Evolutionary conservation across 352 stramenopile species (phyloP), one percentile per base, ranked within the genome.

Genomic region (Discostella stelligera): DNA sequence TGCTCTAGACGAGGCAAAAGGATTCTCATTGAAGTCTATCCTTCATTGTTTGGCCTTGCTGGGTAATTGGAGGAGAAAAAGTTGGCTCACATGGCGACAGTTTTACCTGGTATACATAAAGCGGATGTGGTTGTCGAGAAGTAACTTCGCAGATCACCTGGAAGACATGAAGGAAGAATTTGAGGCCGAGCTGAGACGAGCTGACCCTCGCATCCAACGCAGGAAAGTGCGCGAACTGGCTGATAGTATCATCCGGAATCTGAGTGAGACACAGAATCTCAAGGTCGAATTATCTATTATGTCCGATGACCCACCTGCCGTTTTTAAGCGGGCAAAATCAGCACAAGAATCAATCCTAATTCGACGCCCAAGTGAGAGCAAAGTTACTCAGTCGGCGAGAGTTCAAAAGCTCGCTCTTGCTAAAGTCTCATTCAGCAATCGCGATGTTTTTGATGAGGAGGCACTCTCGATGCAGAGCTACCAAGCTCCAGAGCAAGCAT

Each of bases 381-480:
- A 49, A 79, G 13, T 65, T 77, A 11, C 58, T 71, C 25, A 74
- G 66, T 48, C 71, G 6, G 11, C 49, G 11, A 73, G 37, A 58
- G 58, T 82, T 21, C 21, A 71, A 44, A 70, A 83, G 50, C 68
- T 85, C 52, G 74, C 69, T 64, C 62, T 86, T 30, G 52, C 68
- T 25, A 74, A 77, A 61, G 62, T 84, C 5, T 71, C 67, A 21
- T 49, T 39, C n/a, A 79, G 72, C 77, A 81, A 77, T 63, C 41
- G 66, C 59, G 71, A 71, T 30, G 39, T 53, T 6, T 85, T 94
- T 41, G 83, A 91, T 32, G 86, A 90, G 75, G 86, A 92, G 65
- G 75, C 79, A 8, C 63, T 92, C 0, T 92, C 85, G 14, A 66
- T 92, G 60, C 39, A 84, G 27, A 92, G 86, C 74, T 91, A 87